A percentile compares a stretch with the other conserved stretches of the same genome.
Conservation (phyloP, 768 basidiomycete genomes). For the Peribolospora baueri region DNA sequence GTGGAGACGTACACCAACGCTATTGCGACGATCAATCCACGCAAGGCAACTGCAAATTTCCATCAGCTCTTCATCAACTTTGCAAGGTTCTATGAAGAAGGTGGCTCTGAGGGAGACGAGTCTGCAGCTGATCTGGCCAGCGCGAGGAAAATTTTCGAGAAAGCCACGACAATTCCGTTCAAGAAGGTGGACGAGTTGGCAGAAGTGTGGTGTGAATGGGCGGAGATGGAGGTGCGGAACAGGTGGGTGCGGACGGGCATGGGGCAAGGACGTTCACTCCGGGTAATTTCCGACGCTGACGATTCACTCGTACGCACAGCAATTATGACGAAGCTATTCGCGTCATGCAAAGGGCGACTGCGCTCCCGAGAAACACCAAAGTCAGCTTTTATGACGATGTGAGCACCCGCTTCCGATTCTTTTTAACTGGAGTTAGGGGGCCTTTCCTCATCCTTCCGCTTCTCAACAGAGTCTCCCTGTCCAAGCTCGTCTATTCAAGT, state of each 20-base stretch:
- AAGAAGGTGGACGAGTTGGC: constrained; percentile 91
- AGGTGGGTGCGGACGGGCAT: constrained; percentile 35
- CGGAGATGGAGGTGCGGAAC: constrained; percentile 87
- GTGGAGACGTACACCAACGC: constrained; percentile 82
- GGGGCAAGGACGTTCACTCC: not conserved
- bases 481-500: constrained; percentile 84
- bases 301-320: constrained; percentile 22
- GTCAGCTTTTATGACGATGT: constrained; percentile 92
- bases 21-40: constrained; percentile 60
- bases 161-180: constrained; percentile 73
- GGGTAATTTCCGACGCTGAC: not conserved
- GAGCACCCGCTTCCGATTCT: constrained; percentile 16
- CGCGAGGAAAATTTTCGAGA: constrained; percentile 79
- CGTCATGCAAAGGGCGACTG: constrained; percentile 90
- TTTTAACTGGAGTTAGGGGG: not conserved
- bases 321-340: constrained; percentile 88
- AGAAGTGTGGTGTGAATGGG: constrained; percentile 98
- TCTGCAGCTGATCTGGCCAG: constrained; percentile 61
- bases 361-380: constrained; percentile 66
- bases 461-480: constrained; percentile 42
- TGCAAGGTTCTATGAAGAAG: constrained; percentile 92
- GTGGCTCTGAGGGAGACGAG: constrained; percentile 43
- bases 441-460: not conserved
- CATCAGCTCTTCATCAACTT: constrained; percentile 83
- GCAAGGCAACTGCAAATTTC: constrained; percentile 70